phyloP scores from a whole-genome alignment of 2,329 filamentous ascomycete genomes.

The Penicillium sp. region DNA sequence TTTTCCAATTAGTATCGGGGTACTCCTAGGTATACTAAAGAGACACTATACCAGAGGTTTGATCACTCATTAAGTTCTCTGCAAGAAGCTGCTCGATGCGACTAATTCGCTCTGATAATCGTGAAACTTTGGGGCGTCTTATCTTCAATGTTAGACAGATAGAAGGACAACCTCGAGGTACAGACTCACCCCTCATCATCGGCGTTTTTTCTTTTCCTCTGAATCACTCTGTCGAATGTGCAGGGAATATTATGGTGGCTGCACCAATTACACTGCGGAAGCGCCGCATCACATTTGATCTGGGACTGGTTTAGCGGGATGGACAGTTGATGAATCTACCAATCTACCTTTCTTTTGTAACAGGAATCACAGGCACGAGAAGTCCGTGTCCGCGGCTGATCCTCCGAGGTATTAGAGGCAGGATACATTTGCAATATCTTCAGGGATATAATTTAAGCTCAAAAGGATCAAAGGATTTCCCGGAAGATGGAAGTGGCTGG shows the following conservation, averaged over 20 bases:
- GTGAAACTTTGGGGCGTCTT: slow-evolving; percentile 27
- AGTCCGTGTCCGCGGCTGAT: slow-evolving; percentile 28
- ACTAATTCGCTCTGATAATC: slow-evolving; percentile 41
- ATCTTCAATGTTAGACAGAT: neutral
- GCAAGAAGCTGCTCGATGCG: slow-evolving; percentile 42
- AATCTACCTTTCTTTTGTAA: slow-evolving; percentile 48
- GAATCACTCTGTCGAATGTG: slow-evolving; percentile 43
- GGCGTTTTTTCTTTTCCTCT: slow-evolving; percentile 29
- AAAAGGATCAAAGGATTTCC: neutral
- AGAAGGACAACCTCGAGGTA: neutral
- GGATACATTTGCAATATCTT: slow-evolving; percentile 11
- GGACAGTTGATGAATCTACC: neutral
- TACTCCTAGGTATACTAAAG: neutral
- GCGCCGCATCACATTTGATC: slow-evolving; percentile 52
- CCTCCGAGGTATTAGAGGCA: slow-evolving; percentile 13
- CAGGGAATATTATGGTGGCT: slow-evolving; percentile 49
- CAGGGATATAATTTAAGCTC: neutral
- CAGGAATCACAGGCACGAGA: slow-evolving; percentile 51
- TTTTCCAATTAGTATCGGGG: neutral
- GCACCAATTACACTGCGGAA: slow-evolving; percentile 52
- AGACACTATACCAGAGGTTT: slow-evolving; percentile 20
- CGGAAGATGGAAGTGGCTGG: neutral
- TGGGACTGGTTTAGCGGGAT: slow-evolving; percentile 18
- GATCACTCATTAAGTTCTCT: slow-evolving; percentile 27
- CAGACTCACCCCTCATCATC: slow-evolving; percentile 22